A percentile compares a stretch with the other conserved stretches of the same genome.
These are phyloP conservation scores for Neurospora hispaniola DNA, from an alignment of 495 filamentous ascomycete species.

Conservation along the genomic window DNA sequence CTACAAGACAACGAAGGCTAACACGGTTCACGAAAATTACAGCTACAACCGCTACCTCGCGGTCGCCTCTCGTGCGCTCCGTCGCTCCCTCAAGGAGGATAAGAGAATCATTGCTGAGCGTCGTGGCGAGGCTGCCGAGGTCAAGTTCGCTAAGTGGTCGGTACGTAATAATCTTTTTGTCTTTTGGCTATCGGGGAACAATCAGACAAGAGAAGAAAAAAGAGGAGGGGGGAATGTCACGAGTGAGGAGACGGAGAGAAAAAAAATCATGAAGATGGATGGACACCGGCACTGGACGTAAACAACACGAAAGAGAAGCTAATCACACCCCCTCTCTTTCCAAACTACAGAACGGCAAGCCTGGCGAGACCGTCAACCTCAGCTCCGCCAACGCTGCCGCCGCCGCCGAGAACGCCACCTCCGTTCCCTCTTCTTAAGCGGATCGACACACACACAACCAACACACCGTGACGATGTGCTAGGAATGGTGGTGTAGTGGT, in stretches of 20 bases:
- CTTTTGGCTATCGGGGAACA: background rate
- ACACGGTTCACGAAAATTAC: constrained; percentile 10
- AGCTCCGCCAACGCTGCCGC: constrained; percentile 60
- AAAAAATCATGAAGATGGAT: too few relatives aligned
- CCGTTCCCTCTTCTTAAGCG: constrained; percentile 1
- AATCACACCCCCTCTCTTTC: too few relatives aligned
- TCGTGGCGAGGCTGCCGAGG: constrained; percentile 68
- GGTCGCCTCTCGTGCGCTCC: constrained; percentile 65
- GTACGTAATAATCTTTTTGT: constrained; percentile 45
- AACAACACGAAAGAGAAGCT: too few relatives aligned
- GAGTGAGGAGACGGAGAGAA: too few relatives aligned
- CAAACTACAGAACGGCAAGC: constrained; percentile 76
- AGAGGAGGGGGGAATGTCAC: too few relatives aligned
- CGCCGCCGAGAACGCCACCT: constrained; percentile 36
- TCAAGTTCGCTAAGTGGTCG: constrained; percentile 94
- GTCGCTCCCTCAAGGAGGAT: constrained; percentile 91
- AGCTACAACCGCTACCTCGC: constrained; percentile 82
- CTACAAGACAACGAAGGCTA: constrained; percentile 6
- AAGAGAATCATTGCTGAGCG: constrained; percentile 78
- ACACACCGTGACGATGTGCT: background rate
- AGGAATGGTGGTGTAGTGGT: background rate
- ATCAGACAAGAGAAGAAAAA: constrained; percentile 1
- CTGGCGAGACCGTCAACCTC: constrained; percentile 72
- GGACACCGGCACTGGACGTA: too few relatives aligned
- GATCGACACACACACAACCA: background rate